Evolutionary conservation across 306 rosid genomes (phyloP).

Genomic region (Rubus parviflorus): DNA sequence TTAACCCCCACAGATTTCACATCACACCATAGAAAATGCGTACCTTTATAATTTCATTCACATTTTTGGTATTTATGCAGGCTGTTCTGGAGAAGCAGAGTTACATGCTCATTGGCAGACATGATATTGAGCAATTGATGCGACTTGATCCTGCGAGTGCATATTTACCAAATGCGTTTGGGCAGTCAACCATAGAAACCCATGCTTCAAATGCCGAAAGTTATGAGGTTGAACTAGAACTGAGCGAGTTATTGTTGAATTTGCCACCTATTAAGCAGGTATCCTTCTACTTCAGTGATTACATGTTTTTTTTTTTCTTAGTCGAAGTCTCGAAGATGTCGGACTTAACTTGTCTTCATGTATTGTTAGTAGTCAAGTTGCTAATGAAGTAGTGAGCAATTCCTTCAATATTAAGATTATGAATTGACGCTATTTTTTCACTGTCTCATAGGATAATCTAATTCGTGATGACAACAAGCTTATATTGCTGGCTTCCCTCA

Average conservation of each 20-base stretch:
- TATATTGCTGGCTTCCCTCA: conserved; percentile 94
- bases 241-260: conserved; percentile 64
- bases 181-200: conserved; percentile 47
- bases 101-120: conserved; percentile 98
- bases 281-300: conserved; percentile 13
- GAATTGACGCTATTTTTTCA: conserved; percentile 18
- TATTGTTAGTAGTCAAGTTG: conserved; percentile 4
- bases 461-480: conserved; percentile 96
- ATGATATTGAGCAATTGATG: conserved; percentile 93
- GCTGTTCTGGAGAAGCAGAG: conserved; percentile 99
- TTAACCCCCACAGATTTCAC: not conserved
- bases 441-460: conserved; percentile 70
- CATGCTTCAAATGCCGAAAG: conserved; percentile 72
- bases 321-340: not conserved
- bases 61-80: conserved; percentile 46
- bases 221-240: conserved; percentile 71
- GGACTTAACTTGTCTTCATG: conserved; percentile 1
- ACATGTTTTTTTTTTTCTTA: conserved; percentile 3
- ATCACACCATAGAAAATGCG: not conserved
- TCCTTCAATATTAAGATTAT: conserved; percentile 9
- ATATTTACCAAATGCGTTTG: conserved; percentile 60
- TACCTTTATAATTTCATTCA: not conserved
- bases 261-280: conserved; percentile 97
- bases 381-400: not conserved
- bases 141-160: conserved; percentile 78